Evolutionary conservation across 2,329 filamentous ascomycete species (phyloP).

Genomic region (Cladorrhinum sp.): DNA sequence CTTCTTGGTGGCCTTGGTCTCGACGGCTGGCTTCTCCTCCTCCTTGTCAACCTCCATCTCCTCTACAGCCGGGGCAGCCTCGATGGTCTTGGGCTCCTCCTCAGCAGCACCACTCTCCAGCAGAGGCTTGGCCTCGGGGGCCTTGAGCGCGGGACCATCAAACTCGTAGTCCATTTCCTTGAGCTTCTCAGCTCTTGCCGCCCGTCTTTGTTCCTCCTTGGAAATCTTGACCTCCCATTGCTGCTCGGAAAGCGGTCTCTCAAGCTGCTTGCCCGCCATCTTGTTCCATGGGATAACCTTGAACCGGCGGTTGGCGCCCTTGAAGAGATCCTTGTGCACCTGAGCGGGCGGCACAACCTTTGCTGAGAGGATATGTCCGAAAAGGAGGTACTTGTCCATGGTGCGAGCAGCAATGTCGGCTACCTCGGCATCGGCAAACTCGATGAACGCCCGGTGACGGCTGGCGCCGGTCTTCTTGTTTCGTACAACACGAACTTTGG

Average conservation of each 20-base stretch:
- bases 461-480: conserved; percentile 88
- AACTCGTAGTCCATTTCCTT: conserved; percentile 83
- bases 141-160: conserved; percentile 68
- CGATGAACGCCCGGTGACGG: conserved; percentile 93
- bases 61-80: conserved; percentile 30
- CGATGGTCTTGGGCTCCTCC: conserved; percentile 38
- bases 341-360: conserved; percentile 73
- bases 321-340: conserved; percentile 79
- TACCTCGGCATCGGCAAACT: conserved; percentile 74
- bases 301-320: conserved; percentile 86
- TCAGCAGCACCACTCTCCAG: conserved; percentile 36
- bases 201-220: conserved; percentile 68
- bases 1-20: conserved; percentile 29
- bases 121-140: conserved; percentile 33
- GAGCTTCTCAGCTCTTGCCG: conserved; percentile 68
- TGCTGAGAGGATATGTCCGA: conserved; percentile 89
- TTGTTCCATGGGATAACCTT: conserved; percentile 85
- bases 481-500: conserved; percentile 74
- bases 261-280: conserved; percentile 73
- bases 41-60: conserved; percentile 36
- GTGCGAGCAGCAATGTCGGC: conserved; percentile 90
- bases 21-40: conserved; percentile 28
- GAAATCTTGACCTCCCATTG: conserved; percentile 75
- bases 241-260: conserved; percentile 68
- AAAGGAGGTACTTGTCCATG: conserved; percentile 97